A percentile compares a stretch with the other conserved stretches of the same genome.
These are phyloP conservation scores for Xylaria grammica DNA, from an alignment of 495 filamentous ascomycete genomes.

Conservation along the genomic window DNA sequence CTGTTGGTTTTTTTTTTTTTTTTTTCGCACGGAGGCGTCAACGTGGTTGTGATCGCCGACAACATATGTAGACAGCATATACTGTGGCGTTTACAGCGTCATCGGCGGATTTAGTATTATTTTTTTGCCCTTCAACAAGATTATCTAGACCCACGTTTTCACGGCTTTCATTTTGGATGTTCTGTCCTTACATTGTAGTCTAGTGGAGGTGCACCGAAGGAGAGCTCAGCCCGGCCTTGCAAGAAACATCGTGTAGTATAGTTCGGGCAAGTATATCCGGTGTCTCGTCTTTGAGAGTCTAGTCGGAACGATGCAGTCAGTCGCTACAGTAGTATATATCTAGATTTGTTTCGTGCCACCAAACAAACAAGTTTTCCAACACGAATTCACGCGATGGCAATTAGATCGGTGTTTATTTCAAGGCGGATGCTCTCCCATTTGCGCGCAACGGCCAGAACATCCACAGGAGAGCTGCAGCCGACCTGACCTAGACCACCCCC, in stretches of 20 bases:
- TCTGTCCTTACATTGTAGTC: too few relatives aligned
- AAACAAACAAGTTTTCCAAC: neutral
- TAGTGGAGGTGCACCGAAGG: neutral
- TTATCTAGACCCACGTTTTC: neutral
- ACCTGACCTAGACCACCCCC: neutral
- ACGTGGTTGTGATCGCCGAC: neutral
- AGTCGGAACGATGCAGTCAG: neutral
- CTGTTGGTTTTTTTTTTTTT: too few relatives aligned
- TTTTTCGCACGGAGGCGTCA: neutral
- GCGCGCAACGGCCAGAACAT: neutral
- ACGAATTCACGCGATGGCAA: neutral
- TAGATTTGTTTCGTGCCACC: neutral
- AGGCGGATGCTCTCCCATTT: neutral
- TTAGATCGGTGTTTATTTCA: neutral
- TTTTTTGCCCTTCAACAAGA: neutral
- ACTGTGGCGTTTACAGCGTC: too few relatives aligned
- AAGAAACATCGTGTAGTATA: neutral
- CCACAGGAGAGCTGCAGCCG: neutral
- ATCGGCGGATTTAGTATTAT: neutral
- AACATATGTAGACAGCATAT: neutral
- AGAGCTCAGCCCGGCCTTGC: too few relatives aligned
- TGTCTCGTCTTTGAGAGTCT: neutral
- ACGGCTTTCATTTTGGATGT: too few relatives aligned
- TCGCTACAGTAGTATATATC: neutral
- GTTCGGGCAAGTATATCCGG: conserved; percentile 1